Evolutionary conservation across 495 filamentous ascomycete genomes (phyloP), one percentile per base, ranked within the genome.

Genomic region (Hypoxylon rickii): DNA sequence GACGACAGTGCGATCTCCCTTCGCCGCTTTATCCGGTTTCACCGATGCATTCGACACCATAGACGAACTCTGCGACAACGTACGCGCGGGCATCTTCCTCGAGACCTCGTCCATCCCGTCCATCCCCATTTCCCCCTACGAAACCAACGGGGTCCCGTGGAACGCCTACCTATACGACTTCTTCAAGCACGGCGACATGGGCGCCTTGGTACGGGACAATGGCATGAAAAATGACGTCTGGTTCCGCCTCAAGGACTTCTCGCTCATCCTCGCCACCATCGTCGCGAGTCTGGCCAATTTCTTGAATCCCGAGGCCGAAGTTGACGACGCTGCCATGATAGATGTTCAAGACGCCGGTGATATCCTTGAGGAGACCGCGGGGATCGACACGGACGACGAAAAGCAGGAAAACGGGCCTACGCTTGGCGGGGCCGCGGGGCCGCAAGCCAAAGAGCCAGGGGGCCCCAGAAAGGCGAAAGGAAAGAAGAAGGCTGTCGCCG

Each of bases 111-210:
- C 85, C 10, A 78, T 92, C 20, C 89, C 89, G 0, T 80, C 86
- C 68, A 66, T 91, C 1, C 73, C 76, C 18, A 63, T 86, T 3
- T 75, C 77, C 47, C 78, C 83, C 0, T 75, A 83, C 19, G 77
- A 84, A 45, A 65, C 67, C 18, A 31, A 3, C 67, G 68, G 12
- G 39, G 67, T n/a, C 72, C 80, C 13, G 58, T 64, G 86, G 39
- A 91, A 92, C 59, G 86, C 86, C 0, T 90, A 89, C 56, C 70
- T 92, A 7, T 82, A 83, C 43, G 87, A 91, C 59, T 92, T 90
- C 68, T 89, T 79, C 79, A 84, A 80, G 64, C 81, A 92, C 55
- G 89, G 88, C 3, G 79, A 85, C 58, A 44, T 80, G 7, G 51
- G 68, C 3, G 73, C 80, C 0, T 71, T 92, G 6, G 75, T 78